A percentile compares a stretch with the other conserved stretches of the same genome.
phyloP scores from a whole-genome alignment of 306 rosid species.

The Vigna trinervia region DNA sequence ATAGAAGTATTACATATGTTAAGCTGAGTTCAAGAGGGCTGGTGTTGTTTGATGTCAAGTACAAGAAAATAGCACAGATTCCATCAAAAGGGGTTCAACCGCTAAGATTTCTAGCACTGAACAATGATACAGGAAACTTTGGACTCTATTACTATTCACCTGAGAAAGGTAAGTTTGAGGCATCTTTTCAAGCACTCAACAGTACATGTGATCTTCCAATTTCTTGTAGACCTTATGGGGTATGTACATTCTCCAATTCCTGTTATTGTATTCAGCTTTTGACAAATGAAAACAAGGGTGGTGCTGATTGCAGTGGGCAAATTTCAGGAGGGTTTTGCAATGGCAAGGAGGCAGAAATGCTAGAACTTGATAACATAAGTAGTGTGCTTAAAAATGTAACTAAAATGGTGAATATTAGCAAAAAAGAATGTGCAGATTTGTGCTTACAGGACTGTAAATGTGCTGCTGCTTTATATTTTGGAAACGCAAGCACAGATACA shows the following conservation, averaged over 20 bases:
- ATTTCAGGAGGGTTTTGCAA: conserved; percentile 52
- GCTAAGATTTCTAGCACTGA: conserved; percentile 70
- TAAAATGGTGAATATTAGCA: conserved; percentile 56
- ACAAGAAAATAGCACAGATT: conserved; percentile 83
- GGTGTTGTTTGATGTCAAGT: conserved; percentile 55
- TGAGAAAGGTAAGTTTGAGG: conserved; percentile 61
- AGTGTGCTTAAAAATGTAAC: conserved; percentile 60
- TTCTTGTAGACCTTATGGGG: conserved; percentile 77
- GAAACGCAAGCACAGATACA: neutral
- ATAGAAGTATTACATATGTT: conserved; percentile 67
- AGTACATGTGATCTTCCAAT: conserved; percentile 87
- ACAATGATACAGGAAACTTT: conserved; percentile 78
- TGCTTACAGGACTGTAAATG: conserved; percentile 83
- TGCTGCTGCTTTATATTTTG: conserved; percentile 60
- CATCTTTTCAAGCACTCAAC: conserved; percentile 82
- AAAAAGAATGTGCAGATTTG: conserved; percentile 59
- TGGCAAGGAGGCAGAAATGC: conserved; percentile 58
- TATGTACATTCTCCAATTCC: conserved; percentile 78
- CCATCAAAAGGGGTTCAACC: conserved; percentile 52
- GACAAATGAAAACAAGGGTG: conserved; percentile 39
- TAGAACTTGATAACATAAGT: conserved; percentile 63
- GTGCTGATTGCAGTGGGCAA: conserved; percentile 51
- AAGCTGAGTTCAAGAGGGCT: conserved; percentile 67
- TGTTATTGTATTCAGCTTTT: conserved; percentile 69
- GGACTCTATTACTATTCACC: conserved; percentile 77